Base-by-base conservation (phyloP, 2,329 filamentous ascomycete species). In the Capronia epimyces region DNA sequence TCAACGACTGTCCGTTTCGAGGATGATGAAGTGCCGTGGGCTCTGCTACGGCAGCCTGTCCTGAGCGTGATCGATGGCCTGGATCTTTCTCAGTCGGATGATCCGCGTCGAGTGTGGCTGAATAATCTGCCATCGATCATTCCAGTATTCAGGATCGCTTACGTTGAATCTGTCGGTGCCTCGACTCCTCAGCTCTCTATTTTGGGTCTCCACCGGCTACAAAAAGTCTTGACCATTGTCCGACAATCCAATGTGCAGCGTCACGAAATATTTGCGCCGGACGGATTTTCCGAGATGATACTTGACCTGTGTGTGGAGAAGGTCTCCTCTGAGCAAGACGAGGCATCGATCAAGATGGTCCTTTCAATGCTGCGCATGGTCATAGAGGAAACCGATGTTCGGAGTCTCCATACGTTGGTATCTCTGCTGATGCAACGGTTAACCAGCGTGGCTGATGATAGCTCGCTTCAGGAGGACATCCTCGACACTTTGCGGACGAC, bases 401-500 rank as follows among this genome's bases (percentile, higher is more conserved):
- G 37, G 15, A 40, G 39, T 27, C 40, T 46, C 10, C 46, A 50
- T 16, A 21, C n/a, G 24, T 42, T 61, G 16, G 37, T 59, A 3
- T 20, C 42, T 13, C 36, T 61, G 5, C 36, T 61, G 21, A 37
- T 56, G 34, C 46, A 53, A 20, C 50, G 53, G 25, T 46, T 61
- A 10, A 34, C 43, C 9, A 45, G 55, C 15, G 37, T 43, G 13
- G 9, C 27, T 16, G 32, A 44, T 21, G 52, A 56, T 22, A 47
- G 44, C 34, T 22, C 40, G 12, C 31, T 48, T 3, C 59, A 61
- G 34, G 51, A 55, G 37, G 40, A 51, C 21, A 41, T 55, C 22
- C 50, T 61, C 18, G 56, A 60, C 18, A 53, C 57, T 4, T 50
- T 62, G 31, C 58, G 57, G 20, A 37, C 46, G 10, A 57, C 58